Percentiles rank a stretch among this genome's conserved stretches.
These are phyloP conservation scores for Wallacemonas collosoma DNA, from an alignment of 208 protist species.

Conservation along the genomic window DNA sequence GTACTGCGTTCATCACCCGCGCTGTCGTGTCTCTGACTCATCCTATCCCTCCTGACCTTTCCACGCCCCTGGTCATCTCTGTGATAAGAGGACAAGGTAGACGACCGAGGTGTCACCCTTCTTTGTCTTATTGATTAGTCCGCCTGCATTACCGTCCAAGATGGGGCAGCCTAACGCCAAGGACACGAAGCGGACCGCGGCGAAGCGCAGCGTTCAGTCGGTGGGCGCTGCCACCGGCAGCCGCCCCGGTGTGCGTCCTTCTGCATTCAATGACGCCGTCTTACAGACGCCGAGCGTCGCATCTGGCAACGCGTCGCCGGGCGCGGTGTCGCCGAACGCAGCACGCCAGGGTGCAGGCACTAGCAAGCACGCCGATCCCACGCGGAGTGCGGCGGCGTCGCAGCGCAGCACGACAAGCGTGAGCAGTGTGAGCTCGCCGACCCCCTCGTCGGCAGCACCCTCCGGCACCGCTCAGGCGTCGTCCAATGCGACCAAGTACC, in stretches of 20 bases:
- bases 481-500: slow-evolving; percentile 43
- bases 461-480: neutral
- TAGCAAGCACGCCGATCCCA: slow-evolving; percentile 18
- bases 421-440: slow-evolving; percentile 13
- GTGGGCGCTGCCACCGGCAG: neutral
- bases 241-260: slow-evolving; percentile 35
- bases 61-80: no score
- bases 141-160: neutral
- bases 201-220: slow-evolving; percentile 8
- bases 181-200: slow-evolving; percentile 41
- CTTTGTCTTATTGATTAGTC: neutral
- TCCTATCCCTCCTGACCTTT: no score
- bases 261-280: slow-evolving; percentile 42
- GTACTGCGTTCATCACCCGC: no score
- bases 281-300: slow-evolving; percentile 22
- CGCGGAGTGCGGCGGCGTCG: neutral
- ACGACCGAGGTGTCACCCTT: no score
- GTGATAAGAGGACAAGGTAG: no score
- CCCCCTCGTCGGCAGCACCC: neutral
- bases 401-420: slow-evolving; percentile 3
- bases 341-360: neutral
- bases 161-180: slow-evolving; percentile 78
- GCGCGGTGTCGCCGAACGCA: neutral
- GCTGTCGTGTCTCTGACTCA: no score
- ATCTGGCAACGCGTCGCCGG: neutral